phyloP scores from a whole-genome alignment of 768 basidiomycete species.

The Ephemerocybe angulata region DNA sequence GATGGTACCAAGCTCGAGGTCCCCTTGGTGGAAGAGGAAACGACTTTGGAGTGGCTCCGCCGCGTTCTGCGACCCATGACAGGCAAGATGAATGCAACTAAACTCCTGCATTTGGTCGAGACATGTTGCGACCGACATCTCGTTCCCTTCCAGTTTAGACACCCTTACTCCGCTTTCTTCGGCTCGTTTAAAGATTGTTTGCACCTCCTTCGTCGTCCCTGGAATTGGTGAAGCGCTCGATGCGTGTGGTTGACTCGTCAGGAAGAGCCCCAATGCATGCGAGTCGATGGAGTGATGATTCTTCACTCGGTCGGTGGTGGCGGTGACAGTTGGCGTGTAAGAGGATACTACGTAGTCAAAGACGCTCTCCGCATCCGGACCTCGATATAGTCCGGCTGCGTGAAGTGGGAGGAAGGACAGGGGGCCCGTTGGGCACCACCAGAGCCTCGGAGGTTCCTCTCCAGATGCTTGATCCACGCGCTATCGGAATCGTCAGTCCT shows the following conservation, averaged over 20 bases:
- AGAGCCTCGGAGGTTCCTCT: neutral
- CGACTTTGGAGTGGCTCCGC: no score
- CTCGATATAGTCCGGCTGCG: slow-evolving; percentile 9
- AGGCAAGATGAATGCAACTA: no score
- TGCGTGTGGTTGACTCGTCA: slow-evolving; percentile 13
- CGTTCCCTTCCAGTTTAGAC: neutral
- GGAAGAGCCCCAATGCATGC: slow-evolving; percentile 5
- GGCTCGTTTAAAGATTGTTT: neutral
- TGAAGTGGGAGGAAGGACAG: slow-evolving; percentile 9
- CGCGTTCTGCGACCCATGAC: no score
- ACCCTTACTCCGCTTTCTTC: neutral
- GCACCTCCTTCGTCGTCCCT: slow-evolving; percentile 9
- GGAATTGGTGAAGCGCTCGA: slow-evolving; percentile 5
- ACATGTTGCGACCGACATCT: neutral
- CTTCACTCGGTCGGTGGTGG: slow-evolving; percentile 6
- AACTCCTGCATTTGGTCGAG: slow-evolving; percentile 10
- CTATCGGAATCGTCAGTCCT: neutral
- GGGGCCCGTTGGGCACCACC: slow-evolving; percentile 10
- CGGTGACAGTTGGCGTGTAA: slow-evolving; percentile 17
- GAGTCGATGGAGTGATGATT: neutral
- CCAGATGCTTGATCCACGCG: neutral
- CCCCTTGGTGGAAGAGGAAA: no score
- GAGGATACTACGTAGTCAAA: slow-evolving; percentile 18
- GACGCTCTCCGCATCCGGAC: neutral
- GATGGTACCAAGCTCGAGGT: no score